phyloP scores from a whole-genome alignment of 495 filamentous ascomycete species.

The Tuber aestivum region DNA sequence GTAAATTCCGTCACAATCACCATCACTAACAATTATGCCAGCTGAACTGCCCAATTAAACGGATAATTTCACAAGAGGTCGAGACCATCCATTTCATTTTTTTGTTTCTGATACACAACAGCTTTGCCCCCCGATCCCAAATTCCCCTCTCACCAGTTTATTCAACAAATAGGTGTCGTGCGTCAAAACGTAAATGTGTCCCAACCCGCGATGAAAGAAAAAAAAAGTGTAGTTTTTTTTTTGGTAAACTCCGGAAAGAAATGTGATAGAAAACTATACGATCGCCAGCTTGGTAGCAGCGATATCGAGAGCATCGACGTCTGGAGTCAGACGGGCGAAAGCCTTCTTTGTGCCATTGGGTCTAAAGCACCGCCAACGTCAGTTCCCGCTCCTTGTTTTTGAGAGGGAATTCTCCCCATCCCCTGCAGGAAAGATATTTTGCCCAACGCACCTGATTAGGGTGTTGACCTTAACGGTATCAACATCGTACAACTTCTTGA shows the following conservation, averaged over 20 bases:
- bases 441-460: conserved; percentile 70
- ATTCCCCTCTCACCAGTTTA: neutral
- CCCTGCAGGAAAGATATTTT: neutral
- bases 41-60: neutral
- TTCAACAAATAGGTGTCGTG: neutral
- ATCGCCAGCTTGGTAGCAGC: conserved; percentile 97
- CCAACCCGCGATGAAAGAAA: conserved; percentile 7
- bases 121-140: neutral
- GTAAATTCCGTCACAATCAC: neutral
- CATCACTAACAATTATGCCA: neutral
- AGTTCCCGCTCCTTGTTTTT: conserved; percentile 3
- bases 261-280: conserved; percentile 57
- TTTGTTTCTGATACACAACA: neutral
- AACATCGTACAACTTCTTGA: conserved; percentile 99
- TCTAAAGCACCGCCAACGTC: conserved; percentile 46
- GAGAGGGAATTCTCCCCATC: neutral
- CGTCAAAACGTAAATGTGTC: neutral
- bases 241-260: neutral
- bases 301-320: conserved; percentile 98
- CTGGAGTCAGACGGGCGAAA: conserved; percentile 84
- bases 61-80: neutral
- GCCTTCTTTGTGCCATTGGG: conserved; percentile 99
- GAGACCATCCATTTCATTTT: neutral
- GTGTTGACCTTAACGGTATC: conserved; percentile 98
- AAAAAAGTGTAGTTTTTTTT: neutral